Evolutionary conservation across 306 rosid genomes (phyloP), one percentile per base, ranked within the genome.

Genomic region (Clitoria ternatea): DNA sequence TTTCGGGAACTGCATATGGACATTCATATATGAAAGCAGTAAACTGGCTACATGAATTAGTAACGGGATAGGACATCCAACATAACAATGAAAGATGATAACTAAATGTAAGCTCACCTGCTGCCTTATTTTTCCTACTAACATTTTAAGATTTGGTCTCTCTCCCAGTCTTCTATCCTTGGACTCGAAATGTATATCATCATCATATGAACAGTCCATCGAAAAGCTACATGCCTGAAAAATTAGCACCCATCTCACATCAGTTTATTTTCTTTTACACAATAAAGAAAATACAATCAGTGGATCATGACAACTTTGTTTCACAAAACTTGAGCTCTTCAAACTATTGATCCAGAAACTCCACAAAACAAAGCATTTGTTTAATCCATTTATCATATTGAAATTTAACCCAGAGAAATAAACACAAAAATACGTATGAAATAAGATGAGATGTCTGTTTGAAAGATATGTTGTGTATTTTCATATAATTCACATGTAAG

Each of bases 61-160:
- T 18, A 40, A 44, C 22, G 44, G 24, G 32, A 45, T 7, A 52
- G 48, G 66, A 63, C 26, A 55, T 35, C 53, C 19, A 68, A 47
- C 40, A 42, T 45, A 23, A 35, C 19, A 53, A 12, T n/a, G 53
- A 50, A 24, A 70, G 66, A 64, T 43, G 62, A 37, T 55, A 71
- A 74, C 43, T 2, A 62, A 33, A 71, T 9, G 35, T 26, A 65
- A 63, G 50, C 49, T 65, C 64, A 89, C 96, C 90, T 88, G 96
- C 80, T 82, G 92, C 85, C 92, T 84, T 75, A 90, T 91, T 80
- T 79, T 81, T 57, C 87, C 80, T 73, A 90, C 90, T 77, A 88
- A 62, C 57, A 74, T 64, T 72, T 67, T 84, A 62, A 90, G 91
- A 68, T 65, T 81, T 20, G 81, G 86, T 79, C 80, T 88, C 74